Conservation (phyloP, 2,329 filamentous ascomycete genomes). For the Monosporascus sp. region DNA sequence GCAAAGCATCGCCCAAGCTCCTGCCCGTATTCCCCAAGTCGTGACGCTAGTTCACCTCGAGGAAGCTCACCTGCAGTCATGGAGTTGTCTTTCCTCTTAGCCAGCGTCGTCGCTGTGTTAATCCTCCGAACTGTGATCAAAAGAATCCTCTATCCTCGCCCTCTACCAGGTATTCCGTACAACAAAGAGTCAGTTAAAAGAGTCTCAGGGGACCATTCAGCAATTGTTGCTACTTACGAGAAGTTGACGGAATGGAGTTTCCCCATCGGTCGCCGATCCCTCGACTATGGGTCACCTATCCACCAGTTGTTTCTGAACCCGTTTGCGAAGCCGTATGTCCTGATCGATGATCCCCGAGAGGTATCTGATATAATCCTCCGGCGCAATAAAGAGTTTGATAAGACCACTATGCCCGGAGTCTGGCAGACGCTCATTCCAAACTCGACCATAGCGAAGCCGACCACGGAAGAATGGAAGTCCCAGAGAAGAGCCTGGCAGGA, state of each 20-base stretch:
- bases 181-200: slow-evolving; percentile 5
- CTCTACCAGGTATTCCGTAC: slow-evolving; percentile 9
- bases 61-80: neutral
- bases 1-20: no score
- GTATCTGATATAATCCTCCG: slow-evolving; percentile 7
- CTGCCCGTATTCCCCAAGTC: no score
- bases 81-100: neutral
- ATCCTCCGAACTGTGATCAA: neutral
- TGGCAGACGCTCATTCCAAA: slow-evolving; percentile 6
- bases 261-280: slow-evolving; percentile 4
- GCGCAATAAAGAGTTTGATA: slow-evolving; percentile 12
- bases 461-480: slow-evolving; percentile 4
- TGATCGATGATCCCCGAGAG: slow-evolving; percentile 11
- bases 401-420: neutral
- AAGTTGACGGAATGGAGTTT: slow-evolving; percentile 1
- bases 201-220: slow-evolving; percentile 10
- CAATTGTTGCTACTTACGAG: slow-evolving; percentile 2
- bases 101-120: neutral
- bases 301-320: slow-evolving; percentile 9
- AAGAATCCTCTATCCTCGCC: slow-evolving; percentile 6
- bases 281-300: slow-evolving; percentile 6
- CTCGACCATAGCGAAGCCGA: slow-evolving; percentile 7
- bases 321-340: slow-evolving; percentile 6
- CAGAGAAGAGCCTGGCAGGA: slow-evolving; percentile 11
- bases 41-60: no score